Evolutionary conservation across 371 early-diverging fungal genomes (phyloP).

Genomic region (Syncephalis plumigaleata): DNA sequence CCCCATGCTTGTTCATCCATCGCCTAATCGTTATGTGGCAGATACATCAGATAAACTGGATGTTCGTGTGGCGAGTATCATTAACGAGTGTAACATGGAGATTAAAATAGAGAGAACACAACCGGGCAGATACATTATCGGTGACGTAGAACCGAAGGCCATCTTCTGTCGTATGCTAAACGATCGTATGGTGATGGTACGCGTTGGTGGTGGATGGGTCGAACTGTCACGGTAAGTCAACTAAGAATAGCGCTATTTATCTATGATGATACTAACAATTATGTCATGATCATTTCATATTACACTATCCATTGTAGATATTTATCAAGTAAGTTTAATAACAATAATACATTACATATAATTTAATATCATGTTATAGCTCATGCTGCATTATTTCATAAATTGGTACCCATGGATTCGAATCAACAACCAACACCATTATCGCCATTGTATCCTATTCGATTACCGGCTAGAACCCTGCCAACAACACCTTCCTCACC

Average conservation of each 20-base stretch:
- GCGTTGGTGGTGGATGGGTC: constrained; percentile 64
- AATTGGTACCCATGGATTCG: no score
- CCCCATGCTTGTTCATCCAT: neutral
- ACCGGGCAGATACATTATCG: constrained; percentile 51
- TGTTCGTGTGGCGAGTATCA: constrained; percentile 49
- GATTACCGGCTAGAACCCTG: no score
- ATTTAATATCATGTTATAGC: no score
- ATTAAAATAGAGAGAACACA: constrained; percentile 13
- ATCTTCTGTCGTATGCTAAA: constrained; percentile 50
- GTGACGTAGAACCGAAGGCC: constrained; percentile 45
- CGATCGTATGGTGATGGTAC: constrained; percentile 54
- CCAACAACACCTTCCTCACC: no score
- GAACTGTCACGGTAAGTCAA: constrained; percentile 35
- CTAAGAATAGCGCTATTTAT: neutral
- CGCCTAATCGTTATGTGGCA: constrained; percentile 29
- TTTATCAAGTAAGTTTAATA: neutral
- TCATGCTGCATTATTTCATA: no score
- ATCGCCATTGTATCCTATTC: no score
- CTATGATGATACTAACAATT: neutral
- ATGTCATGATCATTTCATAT: neutral
- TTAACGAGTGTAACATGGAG: constrained; percentile 24
- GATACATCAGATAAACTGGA: constrained; percentile 44
- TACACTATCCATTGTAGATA: neutral
- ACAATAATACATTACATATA: no score
- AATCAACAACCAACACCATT: no score